Evolutionary conservation across 2,329 filamentous ascomycete species (phyloP), one percentile per base, ranked within the genome.

Genomic region (Pseudogymnoascus sp.): DNA sequence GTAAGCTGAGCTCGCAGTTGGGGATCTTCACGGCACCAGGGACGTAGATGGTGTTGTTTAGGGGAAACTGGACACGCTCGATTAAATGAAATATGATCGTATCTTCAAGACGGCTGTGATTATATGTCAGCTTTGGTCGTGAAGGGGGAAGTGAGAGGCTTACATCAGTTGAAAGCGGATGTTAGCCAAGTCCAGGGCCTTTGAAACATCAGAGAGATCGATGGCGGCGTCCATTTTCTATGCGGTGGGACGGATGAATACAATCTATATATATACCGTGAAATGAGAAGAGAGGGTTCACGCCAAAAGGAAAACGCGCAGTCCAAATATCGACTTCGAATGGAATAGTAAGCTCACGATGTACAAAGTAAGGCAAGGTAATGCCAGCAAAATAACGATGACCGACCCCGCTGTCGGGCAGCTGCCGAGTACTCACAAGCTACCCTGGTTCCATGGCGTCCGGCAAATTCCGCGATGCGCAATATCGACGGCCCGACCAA

Each of bases 61-160:
- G 83, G 3, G 93, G 91, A 75, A 97, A 99, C 75, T 99, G 94
- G n/a, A 93, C 93, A 41, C 94, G 88, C 78, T 99, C 94, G 72
- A 97, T 97, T 39, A 99, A 81, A 76, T 96, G 90, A 77, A 96
- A 97, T 68, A 91, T 96, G 72, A 99, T 97, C 65, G 93, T 97
- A 73, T 99, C 94, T 78, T 99, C 94, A 16, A 97, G 83, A 19
- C 94, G 94, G 72, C 94, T 99, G 71, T 59, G 38, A 19, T 64
- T 37, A 52, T 16, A 55, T 59, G 55, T 59, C 65, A 63, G 62
- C 26, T 33, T 33, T 33, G 26, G 29, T 55, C 12, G 11, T 26
- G 4, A 63, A 49, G 16, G 7, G 19, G 43, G 3, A 11, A 62
- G 10, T 52, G 61, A 19, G 41, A 58, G 49, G 75, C 84, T 76